Base-by-base conservation (phyloP, 108 stramenopile species). In the Pelagomonas calceolata region DNA sequence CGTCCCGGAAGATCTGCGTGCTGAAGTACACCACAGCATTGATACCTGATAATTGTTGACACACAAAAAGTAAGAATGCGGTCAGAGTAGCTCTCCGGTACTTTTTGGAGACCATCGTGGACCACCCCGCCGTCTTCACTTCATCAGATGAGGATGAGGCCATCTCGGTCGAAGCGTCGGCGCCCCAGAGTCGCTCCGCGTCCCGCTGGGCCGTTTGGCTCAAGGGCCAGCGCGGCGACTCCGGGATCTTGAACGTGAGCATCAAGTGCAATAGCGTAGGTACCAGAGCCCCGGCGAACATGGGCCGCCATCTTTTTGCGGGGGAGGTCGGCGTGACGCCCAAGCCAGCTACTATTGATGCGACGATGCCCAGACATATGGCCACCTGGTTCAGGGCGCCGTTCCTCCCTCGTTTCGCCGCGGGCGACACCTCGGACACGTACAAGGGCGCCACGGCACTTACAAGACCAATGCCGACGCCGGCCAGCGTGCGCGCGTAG, bases 1-100 rank as follows among this genome's bases (percentile, higher is more conserved):
- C 69, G 10, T 46, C 45, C 16, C 45, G 44, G 45, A 69, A 36
- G 69, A 69, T 45, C 30, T 46, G 12, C 16, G 69, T 35, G 31
- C 46, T 45, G 69, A 69, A 69, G 69, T 69, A 69, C 46, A 69
- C 69, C 46, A 69, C 46, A 46, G 69, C 69, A 46, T 69, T 69
- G 43, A 69, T 69, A 46, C 69, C 69, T 4, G 45, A 30, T 29
- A 69, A 45, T 31, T 69, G 69, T 31, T 69, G 69, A 30, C 30
- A 45, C 46, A 36, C 69, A 4, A 37, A 36, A 10, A 69, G 69
- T 45, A 30, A 30, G 30, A 69, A 69, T 15, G 44, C 32, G 10
- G 69, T 43, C 39, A 12, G 9, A 5, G 39, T 43, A 5, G 39
- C 39, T 5, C 39, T 5, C 9, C 39, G 39, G 39, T 43, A 12